These are phyloP conservation scores for Gelatoporia subvermispora DNA, from an alignment of 768 basidiomycete genomes.

Conservation along the genomic window DNA sequence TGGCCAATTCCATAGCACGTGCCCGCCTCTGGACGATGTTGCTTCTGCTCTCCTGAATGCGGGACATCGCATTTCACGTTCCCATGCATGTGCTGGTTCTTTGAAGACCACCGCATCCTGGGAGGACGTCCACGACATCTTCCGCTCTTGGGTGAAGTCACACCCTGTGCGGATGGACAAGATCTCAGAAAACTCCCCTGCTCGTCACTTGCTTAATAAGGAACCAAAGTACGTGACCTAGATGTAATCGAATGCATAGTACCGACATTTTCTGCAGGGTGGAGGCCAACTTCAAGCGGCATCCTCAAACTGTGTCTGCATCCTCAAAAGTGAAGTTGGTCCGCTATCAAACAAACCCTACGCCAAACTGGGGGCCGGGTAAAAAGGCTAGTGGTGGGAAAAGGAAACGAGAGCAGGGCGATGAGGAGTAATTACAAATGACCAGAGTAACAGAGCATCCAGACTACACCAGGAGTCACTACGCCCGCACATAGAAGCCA, in stretches of 20 bases:
- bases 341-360: slow-evolving; percentile 87
- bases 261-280: slow-evolving; percentile 30
- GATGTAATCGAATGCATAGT: background rate
- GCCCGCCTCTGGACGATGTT: slow-evolving; percentile 69
- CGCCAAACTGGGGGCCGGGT: slow-evolving; percentile 91
- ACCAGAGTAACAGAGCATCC: background rate
- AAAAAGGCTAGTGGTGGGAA: slow-evolving; percentile 44
- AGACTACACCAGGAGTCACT: background rate
- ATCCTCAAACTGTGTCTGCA: slow-evolving; percentile 58
- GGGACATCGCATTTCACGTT: slow-evolving; percentile 81
- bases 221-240: slow-evolving; percentile 53
- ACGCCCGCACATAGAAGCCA: background rate
- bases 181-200: slow-evolving; percentile 69
- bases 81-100: slow-evolving; percentile 86
- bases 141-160: slow-evolving; percentile 76
- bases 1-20: slow-evolving; percentile 75
- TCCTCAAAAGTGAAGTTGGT: slow-evolving; percentile 73
- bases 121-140: slow-evolving; percentile 71
- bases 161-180: slow-evolving; percentile 85
- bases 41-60: slow-evolving; percentile 86
- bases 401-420: slow-evolving; percentile 35
- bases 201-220: slow-evolving; percentile 61
- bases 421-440: slow-evolving; percentile 14
- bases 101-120: slow-evolving; percentile 84
- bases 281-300: slow-evolving; percentile 70